Evolutionary conservation across 1,284 basidiomycete species (phyloP).

Genomic region (Athelia sp.): DNA sequence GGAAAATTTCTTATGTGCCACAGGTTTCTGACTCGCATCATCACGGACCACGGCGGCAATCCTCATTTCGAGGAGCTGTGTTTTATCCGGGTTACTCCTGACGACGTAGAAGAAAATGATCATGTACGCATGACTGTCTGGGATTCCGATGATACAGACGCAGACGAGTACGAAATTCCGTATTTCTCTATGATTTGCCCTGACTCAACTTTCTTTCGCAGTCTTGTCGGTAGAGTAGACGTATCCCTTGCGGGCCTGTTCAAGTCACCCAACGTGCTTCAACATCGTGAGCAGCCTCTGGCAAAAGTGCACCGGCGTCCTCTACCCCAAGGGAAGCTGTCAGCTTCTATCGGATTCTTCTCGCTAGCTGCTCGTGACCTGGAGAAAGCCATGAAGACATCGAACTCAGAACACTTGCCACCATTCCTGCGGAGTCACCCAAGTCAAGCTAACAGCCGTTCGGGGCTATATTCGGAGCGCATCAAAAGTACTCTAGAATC

Average conservation of each 20-base stretch:
- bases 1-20: not conserved
- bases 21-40: not conserved
- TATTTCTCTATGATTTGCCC: too few relatives aligned
- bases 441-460: not conserved
- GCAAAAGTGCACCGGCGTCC: not conserved
- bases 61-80: not conserved
- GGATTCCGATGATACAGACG: not conserved
- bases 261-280: not conserved
- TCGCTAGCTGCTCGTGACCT: not conserved
- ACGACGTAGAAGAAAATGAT: not conserved
- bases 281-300: not conserved
- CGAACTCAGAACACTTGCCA: not conserved
- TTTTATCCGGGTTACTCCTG: not conserved
- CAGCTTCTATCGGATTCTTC: not conserved
- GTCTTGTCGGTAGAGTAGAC: not conserved
- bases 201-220: not conserved
- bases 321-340: not conserved
- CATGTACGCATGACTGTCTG: not conserved
- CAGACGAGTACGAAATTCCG: not conserved
- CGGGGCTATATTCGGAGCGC: conserved; percentile 1
- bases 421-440: not conserved
- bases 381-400: not conserved
- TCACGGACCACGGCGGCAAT: not conserved
- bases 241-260: not conserved
- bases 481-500: not conserved